Evolutionary conservation across 176 grass and related monocot genomes (phyloP).

Genomic region (Melocanna baccifera): DNA sequence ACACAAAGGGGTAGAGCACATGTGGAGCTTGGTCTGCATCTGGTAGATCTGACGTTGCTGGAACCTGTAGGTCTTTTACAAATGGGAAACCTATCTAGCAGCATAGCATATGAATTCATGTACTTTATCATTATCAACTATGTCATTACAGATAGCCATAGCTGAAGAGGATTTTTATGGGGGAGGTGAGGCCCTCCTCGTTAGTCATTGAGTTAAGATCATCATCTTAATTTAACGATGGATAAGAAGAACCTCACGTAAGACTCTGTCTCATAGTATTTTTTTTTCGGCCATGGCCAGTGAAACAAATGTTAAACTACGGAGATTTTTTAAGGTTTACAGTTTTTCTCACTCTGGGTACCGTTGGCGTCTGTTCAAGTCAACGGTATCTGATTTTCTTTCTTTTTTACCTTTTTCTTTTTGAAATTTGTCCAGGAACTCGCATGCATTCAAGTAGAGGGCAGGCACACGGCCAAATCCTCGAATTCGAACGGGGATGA

Average conservation of each 20-base stretch:
- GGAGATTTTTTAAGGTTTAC: background rate
- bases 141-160: background rate
- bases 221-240: too few species aligned
- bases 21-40: slow-evolving; percentile 11
- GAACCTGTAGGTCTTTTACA: background rate
- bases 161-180: too few species aligned
- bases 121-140: background rate
- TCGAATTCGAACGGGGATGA: background rate
- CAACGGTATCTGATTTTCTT: background rate
- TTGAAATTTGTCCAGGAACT: background rate
- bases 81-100: background rate
- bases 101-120: background rate
- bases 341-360: background rate
- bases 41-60: slow-evolving; percentile 24
- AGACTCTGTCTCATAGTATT: too few species aligned
- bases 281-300: background rate
- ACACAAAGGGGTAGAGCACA: slow-evolving; percentile 26
- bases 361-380: background rate
- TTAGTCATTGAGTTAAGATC: too few species aligned
- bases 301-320: background rate
- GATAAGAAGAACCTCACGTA: too few species aligned
- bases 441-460: background rate
- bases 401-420: background rate
- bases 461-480: background rate
- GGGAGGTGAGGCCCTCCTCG: too few species aligned